Evolutionary conservation across 257 asterid genomes (phyloP).

Genomic region (Osmanthus fragrans): DNA sequence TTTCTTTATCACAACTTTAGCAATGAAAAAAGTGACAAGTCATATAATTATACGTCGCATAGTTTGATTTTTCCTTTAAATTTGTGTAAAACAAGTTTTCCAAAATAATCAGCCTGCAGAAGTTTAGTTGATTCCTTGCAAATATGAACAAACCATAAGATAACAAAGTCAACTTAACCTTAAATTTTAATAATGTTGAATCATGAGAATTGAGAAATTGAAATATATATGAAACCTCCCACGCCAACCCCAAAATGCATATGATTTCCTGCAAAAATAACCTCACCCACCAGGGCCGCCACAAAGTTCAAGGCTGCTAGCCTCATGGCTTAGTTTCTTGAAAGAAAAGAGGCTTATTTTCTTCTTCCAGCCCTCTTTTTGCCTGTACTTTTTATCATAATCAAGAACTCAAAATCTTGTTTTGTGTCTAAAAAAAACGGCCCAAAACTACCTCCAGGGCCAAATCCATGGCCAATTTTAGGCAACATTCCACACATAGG

Average conservation of each 20-base stretch:
- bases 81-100: too few relatives aligned
- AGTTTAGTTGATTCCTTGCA: neutral
- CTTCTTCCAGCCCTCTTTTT: neutral
- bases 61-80: too few relatives aligned
- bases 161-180: neutral
- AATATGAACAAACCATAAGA: neutral
- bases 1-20: too few relatives aligned
- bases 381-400: neutral
- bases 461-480: conserved; percentile 30
- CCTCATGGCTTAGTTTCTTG: neutral
- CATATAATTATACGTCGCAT: too few relatives aligned
- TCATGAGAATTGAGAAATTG: neutral
- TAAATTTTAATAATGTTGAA: too few relatives aligned
- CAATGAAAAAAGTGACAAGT: too few relatives aligned
- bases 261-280: neutral
- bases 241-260: neutral
- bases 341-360: neutral
- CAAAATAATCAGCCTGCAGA: neutral
- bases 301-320: too few relatives aligned
- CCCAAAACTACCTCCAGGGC: conserved; percentile 29
- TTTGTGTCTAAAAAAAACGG: neutral
- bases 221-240: neutral
- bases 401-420: conserved; percentile 1
- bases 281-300: neutral
- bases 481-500: conserved; percentile 31